Base-by-base conservation (phyloP, 169 alveolate genomes). In the Plasmodium adleri region DNA sequence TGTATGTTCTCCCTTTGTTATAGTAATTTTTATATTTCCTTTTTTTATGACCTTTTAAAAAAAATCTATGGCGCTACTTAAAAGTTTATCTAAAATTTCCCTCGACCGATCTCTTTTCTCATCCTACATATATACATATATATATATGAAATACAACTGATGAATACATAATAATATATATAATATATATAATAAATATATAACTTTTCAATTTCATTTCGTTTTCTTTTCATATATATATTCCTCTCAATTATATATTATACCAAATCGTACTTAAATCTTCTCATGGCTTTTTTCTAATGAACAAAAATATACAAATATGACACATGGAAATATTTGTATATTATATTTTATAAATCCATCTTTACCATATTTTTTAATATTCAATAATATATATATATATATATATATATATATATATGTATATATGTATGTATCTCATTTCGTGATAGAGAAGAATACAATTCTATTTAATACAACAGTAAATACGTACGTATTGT, bases 211-310 rank as follows among this genome's bases (percentile, higher is more conserved):
- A n/a, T 54, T 8, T 54, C 3, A 15, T 47, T 6, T 70, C 64
- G 5, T 47, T 49, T 24, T 50, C 7, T 50, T 49, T 70, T 50
- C 17, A 13, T 13, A 5, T 0, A 1, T 66, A 20, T 39, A n/a
- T n/a, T 66, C 56, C 6, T 12, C 20, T 66, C n/a, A 12, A 32
- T 15, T 15, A 39, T 22, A 58, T 47, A 26, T 68, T 56, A 7
- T 75, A 75, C 88, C 15, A 75, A 63, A 43, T 75, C 88, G 24
- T 75, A 72, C 49, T 54, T 75, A 68, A 75, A 75, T 47, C 88
- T 22, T 39, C 88, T 22, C 88, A 75, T 75, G 58, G 88, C 88
- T 47, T 75, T 75, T 66, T 75, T 75, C 88, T 75, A 17, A 28
- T n/a, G 24, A 13, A 32, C 12, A 73, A 45, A 63, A 20, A 39